Percentiles rank a stretch among this genome's conserved stretches.
phyloP scores from a whole-genome alignment of 441 rosid species.

The Populus hybrid region DNA sequence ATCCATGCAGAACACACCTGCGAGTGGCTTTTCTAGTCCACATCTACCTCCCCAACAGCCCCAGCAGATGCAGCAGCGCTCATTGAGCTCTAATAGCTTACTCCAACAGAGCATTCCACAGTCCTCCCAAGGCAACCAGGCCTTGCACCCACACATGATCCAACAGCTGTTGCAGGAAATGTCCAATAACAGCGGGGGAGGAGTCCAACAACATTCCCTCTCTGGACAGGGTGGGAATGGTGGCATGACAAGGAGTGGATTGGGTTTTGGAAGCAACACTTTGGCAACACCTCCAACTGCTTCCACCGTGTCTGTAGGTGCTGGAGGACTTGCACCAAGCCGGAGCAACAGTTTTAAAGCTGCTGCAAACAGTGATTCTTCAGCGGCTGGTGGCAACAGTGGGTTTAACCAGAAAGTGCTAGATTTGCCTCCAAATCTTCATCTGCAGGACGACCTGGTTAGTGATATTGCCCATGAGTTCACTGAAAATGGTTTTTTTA shows the following conservation, averaged over 20 bases:
- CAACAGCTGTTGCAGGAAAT: constrained; percentile 80
- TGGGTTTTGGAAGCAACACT: constrained; percentile 42
- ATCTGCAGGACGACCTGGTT: constrained; percentile 58
- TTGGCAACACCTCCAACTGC: constrained; percentile 35
- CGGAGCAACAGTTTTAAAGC: constrained; percentile 63
- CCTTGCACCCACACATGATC: constrained; percentile 73
- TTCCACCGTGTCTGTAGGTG: constrained; percentile 44
- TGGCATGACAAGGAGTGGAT: constrained; percentile 41
- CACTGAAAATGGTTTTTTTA: constrained; percentile 56
- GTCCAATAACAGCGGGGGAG: constrained; percentile 49
- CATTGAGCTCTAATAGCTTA: constrained; percentile 36
- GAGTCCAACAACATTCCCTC: constrained; percentile 43
- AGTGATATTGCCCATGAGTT: constrained; percentile 67
- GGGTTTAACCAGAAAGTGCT: constrained; percentile 50
- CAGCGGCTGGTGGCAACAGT: constrained; percentile 44
- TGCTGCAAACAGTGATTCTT: constrained; percentile 59
- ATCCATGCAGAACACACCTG: constrained; percentile 58
- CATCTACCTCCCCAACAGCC: constrained; percentile 45
- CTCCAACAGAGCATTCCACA: constrained; percentile 55
- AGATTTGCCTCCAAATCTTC: constrained; percentile 50
- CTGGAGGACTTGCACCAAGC: constrained; percentile 45
- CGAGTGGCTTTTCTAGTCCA: constrained; percentile 53
- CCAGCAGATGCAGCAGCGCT: constrained; percentile 47
- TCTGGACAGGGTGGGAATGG: constrained; percentile 44
- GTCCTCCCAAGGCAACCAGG: constrained; percentile 56